phyloP scores from a whole-genome alignment of 2,329 filamentous ascomycete species.

The Colletotrichum musicola region DNA sequence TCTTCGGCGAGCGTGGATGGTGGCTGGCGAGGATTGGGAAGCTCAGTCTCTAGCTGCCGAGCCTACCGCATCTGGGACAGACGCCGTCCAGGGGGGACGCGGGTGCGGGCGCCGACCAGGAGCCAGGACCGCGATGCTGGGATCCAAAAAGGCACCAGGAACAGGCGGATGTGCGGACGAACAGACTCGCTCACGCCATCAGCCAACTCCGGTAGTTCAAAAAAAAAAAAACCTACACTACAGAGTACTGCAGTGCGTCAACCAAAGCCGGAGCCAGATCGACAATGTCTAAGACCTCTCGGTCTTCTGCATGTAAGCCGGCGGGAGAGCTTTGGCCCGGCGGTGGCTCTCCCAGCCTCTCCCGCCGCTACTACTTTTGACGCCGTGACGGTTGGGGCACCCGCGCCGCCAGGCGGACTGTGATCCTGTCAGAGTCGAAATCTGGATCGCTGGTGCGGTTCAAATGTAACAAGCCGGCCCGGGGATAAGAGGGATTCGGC shows the following conservation, averaged over 20 bases:
- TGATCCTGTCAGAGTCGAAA: constrained; percentile 25
- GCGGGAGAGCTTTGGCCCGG: background rate
- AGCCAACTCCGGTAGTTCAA: background rate
- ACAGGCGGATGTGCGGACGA: background rate
- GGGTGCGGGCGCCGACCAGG: constrained; percentile 9
- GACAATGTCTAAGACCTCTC: no score
- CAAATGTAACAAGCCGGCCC: background rate
- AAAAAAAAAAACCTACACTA: constrained; percentile 12
- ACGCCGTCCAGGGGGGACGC: constrained; percentile 2
- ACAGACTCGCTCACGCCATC: background rate
- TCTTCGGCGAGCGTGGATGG: background rate
- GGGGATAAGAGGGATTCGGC: background rate
- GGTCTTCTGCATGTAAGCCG: no score
- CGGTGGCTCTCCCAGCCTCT: constrained; percentile 20
- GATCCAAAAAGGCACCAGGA: background rate
- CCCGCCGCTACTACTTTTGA: background rate
- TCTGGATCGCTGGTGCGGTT: constrained; percentile 29
- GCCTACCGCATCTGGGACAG: constrained; percentile 10
- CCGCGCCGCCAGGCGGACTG: no score
- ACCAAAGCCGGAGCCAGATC: no score
- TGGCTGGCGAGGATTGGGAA: background rate
- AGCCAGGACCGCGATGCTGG: constrained; percentile 19
- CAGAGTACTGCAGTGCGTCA: no score
- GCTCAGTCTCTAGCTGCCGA: background rate
- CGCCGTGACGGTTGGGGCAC: background rate